phyloP scores from a whole-genome alignment of 129 eudicot genomes.

The Flaveria ramosissima region DNA sequence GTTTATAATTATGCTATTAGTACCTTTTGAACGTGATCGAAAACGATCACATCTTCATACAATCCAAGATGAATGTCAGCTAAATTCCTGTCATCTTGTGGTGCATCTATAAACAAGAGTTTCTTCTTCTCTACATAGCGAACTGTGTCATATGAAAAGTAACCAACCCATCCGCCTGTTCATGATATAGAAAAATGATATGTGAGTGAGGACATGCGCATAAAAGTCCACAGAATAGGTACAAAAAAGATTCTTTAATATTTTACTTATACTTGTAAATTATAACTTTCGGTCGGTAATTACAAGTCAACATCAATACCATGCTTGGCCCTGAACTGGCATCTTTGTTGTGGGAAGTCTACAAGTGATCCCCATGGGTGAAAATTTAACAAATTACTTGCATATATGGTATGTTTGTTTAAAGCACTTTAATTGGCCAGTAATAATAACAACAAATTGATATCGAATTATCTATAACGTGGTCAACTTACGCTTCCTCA shows the following conservation, averaged over 20 bases:
- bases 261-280: neutral
- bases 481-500: neutral
- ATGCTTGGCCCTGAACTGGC: neutral
- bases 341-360: neutral
- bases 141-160: slow-evolving; percentile 93
- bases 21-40: slow-evolving; percentile 96
- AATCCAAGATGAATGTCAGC: slow-evolving; percentile 86
- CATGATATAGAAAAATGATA: slow-evolving; percentile 1
- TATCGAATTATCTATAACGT: neutral
- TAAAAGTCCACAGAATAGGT: neutral
- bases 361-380: neutral
- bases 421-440: neutral
- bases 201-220: slow-evolving; percentile 11
- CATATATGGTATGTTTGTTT: neutral
- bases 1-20: slow-evolving; percentile 20
- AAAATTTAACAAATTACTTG: neutral
- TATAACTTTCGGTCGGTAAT: neutral
- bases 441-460: neutral
- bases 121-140: slow-evolving; percentile 78
- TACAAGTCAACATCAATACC: neutral
- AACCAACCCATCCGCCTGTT: slow-evolving; percentile 99
- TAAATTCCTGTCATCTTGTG: slow-evolving; percentile 74
- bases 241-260: neutral
- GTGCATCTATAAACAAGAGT: slow-evolving; percentile 67
- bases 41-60: slow-evolving; percentile 83